Evolutionary conservation across 1,284 basidiomycete species (phyloP).

Genomic region (Crucibulum parvulum): DNA sequence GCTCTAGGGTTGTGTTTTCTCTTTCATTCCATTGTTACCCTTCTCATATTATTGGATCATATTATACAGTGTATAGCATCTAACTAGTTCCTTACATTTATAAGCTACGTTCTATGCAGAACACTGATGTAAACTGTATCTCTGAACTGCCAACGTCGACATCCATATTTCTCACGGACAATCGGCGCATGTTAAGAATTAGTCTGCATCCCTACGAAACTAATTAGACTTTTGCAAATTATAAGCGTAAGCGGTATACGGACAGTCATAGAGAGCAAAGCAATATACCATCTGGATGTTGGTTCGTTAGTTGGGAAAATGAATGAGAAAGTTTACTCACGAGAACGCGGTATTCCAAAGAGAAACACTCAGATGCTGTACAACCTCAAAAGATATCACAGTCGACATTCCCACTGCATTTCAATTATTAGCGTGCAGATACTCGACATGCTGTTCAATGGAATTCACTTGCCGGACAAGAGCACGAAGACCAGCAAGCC

Average conservation of each 20-base stretch:
- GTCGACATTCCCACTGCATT: slow-evolving; percentile 8
- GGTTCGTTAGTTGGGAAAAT: background rate
- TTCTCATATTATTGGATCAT: background rate
- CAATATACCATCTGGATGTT: slow-evolving; percentile 17
- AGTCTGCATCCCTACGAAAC: slow-evolving; percentile 16
- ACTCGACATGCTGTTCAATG: background rate
- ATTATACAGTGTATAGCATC: background rate
- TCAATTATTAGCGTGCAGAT: background rate
- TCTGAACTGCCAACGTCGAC: background rate
- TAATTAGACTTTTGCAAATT: background rate
- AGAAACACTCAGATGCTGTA: slow-evolving; percentile 1
- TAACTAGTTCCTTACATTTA: background rate
- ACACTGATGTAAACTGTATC: background rate
- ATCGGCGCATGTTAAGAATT: slow-evolving; percentile 17
- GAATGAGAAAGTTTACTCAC: slow-evolving; percentile 1
- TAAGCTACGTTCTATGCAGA: background rate
- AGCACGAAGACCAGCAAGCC: slow-evolving; percentile 8
- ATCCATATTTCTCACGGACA: background rate
- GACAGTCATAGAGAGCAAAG: slow-evolving; percentile 14
- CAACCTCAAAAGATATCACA: slow-evolving; percentile 10
- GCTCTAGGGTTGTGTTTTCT: background rate
- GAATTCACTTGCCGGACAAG: slow-evolving; percentile 1
- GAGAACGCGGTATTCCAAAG: slow-evolving; percentile 6
- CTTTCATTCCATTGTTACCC: background rate
- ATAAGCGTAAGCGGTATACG: background rate